A percentile compares a stretch with the other conserved stretches of the same genome.
phyloP scores from a whole-genome alignment of 495 filamentous ascomycete species.

The Neurospora sp. region DNA sequence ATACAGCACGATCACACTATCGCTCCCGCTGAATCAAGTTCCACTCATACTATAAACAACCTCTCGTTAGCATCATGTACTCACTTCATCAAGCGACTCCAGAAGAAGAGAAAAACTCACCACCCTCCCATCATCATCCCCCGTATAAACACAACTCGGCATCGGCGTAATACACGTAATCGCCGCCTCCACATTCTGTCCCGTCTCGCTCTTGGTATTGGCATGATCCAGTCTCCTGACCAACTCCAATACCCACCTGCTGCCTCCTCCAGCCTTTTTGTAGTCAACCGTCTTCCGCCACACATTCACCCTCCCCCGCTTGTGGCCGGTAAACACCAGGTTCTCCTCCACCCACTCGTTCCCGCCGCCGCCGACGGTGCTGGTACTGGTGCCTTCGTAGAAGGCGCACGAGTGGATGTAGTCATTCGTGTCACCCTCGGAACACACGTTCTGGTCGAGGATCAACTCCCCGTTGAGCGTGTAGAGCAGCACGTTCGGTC shows the following conservation, averaged over 20 bases:
- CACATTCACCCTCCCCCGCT: constrained; percentile 71
- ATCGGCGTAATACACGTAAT: constrained; percentile 84
- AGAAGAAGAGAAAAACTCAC: constrained; percentile 25
- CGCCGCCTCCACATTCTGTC: constrained; percentile 65
- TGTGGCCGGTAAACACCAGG: constrained; percentile 81
- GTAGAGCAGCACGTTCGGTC: constrained; percentile 63
- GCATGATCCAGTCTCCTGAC: constrained; percentile 77
- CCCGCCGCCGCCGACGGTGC: constrained; percentile 27
- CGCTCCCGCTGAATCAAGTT: constrained; percentile 63
- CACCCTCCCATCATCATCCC: constrained; percentile 82
- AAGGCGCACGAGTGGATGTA: constrained; percentile 73
- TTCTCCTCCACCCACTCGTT: constrained; percentile 90
- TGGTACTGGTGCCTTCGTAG: constrained; percentile 58
- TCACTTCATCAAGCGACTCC: too few species aligned
- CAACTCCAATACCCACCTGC: constrained; percentile 39
- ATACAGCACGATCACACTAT: constrained; percentile 17
- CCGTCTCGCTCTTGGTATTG: constrained; percentile 60
- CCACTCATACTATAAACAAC: constrained; percentile 65
- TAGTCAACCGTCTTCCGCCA: constrained; percentile 41
- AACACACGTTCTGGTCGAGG: constrained; percentile 69
- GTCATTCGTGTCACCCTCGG: constrained; percentile 31
- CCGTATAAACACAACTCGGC: constrained; percentile 78
- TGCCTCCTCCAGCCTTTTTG: constrained; percentile 17
- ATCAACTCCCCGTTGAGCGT: constrained; percentile 80
- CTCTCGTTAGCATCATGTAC: constrained; percentile 13